phyloP scores from a whole-genome alignment of 805 yeast genomes.

The Candida andamanensis region DNA sequence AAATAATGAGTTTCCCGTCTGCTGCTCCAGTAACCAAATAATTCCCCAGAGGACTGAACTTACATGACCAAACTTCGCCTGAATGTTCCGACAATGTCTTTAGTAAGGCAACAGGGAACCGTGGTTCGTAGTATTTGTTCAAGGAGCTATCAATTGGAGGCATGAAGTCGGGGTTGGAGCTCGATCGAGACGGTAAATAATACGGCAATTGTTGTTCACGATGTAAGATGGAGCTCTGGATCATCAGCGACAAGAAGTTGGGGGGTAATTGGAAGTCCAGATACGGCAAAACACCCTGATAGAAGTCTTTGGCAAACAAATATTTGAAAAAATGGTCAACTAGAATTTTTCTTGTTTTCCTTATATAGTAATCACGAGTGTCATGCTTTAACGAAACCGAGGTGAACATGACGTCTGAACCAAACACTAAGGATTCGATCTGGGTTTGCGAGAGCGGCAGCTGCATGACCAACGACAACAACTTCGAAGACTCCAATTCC shows the following conservation, averaged over 20 bases:
- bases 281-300: slow-evolving; percentile 11
- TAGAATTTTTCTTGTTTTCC: slow-evolving; percentile 7
- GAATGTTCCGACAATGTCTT: slow-evolving; percentile 48
- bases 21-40: slow-evolving; percentile 73
- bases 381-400: slow-evolving; percentile 4
- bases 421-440: slow-evolving; percentile 10
- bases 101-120: slow-evolving; percentile 46
- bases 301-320: slow-evolving; percentile 11
- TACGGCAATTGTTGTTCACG: slow-evolving; percentile 15
- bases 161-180: slow-evolving; percentile 6
- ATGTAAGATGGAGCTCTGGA: slow-evolving; percentile 12
- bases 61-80: slow-evolving; percentile 81
- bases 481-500: slow-evolving; percentile 20
- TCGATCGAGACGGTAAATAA: slow-evolving; percentile 23
- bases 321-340: slow-evolving; percentile 6
- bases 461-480: slow-evolving; percentile 17
- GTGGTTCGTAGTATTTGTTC: slow-evolving; percentile 13
- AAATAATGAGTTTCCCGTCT: slow-evolving; percentile 59
- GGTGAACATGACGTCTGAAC: slow-evolving; percentile 7
- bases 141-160: slow-evolving; percentile 13
- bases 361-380: slow-evolving; percentile 5
- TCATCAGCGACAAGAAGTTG: slow-evolving; percentile 18
- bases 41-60: slow-evolving; percentile 73
- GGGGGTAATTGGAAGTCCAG: slow-evolving; percentile 15
- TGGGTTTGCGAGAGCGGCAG: slow-evolving; percentile 11